phyloP scores from a whole-genome alignment of 2,329 filamentous ascomycete genomes.

The Ophiosphaerella narmari region DNA sequence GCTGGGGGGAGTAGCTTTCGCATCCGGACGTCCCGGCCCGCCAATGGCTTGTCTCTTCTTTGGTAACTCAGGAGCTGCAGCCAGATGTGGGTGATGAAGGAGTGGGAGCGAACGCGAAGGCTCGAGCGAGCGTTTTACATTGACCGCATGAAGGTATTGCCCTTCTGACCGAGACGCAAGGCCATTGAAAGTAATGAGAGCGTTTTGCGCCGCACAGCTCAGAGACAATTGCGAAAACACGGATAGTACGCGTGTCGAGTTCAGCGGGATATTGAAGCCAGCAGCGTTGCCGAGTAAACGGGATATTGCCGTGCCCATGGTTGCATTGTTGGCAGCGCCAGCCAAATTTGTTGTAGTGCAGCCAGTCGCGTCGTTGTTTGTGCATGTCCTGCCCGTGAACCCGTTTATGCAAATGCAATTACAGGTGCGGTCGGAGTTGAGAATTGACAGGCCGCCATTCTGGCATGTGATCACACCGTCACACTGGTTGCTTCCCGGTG shows the following conservation, averaged over 20 bases:
- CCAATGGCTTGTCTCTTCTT: constrained; percentile 36
- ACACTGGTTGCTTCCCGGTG: constrained; percentile 53
- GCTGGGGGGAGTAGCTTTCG: constrained; percentile 7
- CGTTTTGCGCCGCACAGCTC: constrained; percentile 84
- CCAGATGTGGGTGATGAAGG: constrained; percentile 29
- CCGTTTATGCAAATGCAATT: constrained; percentile 88
- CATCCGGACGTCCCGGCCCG: constrained; percentile 34
- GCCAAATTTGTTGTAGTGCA: constrained; percentile 59
- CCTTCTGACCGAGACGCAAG: constrained; percentile 37
- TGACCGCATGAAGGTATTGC: constrained; percentile 19
- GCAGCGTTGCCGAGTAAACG: constrained; percentile 67
- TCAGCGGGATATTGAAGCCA: constrained; percentile 78
- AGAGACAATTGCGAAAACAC: constrained; percentile 76
- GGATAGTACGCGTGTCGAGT: constrained; percentile 69
- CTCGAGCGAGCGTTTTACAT: constrained; percentile 21
- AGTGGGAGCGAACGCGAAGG: constrained; percentile 30
- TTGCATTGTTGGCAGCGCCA: constrained; percentile 61
- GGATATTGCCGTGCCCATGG: constrained; percentile 78
- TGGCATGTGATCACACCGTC: constrained; percentile 66
- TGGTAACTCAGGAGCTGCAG: constrained; percentile 8
- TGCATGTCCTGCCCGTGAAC: constrained; percentile 71
- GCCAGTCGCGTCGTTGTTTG: constrained; percentile 52
- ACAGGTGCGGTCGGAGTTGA: constrained; percentile 67
- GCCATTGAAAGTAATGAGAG: constrained; percentile 80
- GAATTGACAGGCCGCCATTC: constrained; percentile 80